Evolutionary conservation across 352 stramenopile genomes (phyloP).

Genomic region (Blastocystis sp.): DNA sequence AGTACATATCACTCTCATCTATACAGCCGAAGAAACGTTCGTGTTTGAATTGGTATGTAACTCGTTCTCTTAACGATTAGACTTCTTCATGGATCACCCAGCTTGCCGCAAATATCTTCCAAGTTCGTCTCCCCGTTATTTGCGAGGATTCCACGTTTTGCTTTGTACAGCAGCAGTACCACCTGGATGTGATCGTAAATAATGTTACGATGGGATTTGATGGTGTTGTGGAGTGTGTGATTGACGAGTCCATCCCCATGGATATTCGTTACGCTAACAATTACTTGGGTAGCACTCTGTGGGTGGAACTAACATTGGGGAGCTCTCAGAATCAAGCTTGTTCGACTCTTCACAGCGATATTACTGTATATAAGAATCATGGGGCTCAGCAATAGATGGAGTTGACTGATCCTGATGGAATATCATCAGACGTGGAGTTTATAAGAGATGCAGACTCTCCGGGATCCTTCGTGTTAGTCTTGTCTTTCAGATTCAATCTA

Average conservation of each 20-base stretch:
- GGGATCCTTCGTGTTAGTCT: not conserved
- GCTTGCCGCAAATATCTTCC: not conserved
- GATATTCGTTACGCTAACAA: not conserved
- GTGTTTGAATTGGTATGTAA: not conserved
- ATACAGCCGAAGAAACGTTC: not conserved
- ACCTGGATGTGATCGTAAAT: not conserved
- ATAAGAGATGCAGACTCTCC: not conserved
- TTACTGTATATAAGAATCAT: not conserved
- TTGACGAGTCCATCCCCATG: not conserved
- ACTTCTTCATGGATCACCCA: not conserved
- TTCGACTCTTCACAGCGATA: not conserved
- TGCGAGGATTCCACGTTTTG: not conserved
- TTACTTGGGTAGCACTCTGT: not conserved
- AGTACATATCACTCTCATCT: not conserved
- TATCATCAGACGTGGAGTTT: not conserved
- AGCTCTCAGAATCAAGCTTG: not conserved
- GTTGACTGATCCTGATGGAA: not conserved
- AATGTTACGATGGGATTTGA: not conserved
- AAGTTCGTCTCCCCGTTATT: slow-evolving; percentile 11
- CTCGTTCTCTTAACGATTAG: not conserved
- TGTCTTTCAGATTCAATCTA: not conserved
- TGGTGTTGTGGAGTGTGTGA: not conserved
- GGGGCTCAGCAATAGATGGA: not conserved
- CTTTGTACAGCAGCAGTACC: not conserved
- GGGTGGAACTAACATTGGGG: not conserved